Evolutionary conservation across 768 basidiomycete species (phyloP).

Genomic region (Udeniomyces megalosporus): DNA sequence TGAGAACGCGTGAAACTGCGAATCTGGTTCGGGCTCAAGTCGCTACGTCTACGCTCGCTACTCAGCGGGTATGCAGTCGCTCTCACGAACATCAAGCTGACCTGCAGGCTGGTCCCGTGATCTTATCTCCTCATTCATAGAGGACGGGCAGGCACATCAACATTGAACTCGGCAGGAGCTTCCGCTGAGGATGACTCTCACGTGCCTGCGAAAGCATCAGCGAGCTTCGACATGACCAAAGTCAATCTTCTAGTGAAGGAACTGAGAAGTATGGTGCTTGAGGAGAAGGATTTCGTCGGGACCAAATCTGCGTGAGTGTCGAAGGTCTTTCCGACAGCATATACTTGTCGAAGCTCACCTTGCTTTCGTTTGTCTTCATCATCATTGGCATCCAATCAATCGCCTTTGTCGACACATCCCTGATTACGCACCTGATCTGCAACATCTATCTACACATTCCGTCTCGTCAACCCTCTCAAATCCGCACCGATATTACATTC

Average conservation of each 20-base stretch:
- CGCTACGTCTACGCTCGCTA: too few species aligned
- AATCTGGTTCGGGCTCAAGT: too few species aligned
- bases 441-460: too few species aligned
- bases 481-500: background rate
- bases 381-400: conserved; percentile 28
- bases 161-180: background rate
- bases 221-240: background rate
- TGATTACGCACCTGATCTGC: conserved; percentile 24
- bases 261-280: conserved; percentile 27
- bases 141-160: background rate
- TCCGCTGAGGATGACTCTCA: background rate
- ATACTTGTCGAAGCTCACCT: too few species aligned
- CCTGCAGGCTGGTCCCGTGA: background rate
- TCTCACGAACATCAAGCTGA: background rate
- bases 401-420: too few species aligned
- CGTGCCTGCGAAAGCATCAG: background rate
- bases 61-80: too few species aligned
- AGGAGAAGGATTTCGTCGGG: conserved; percentile 21
- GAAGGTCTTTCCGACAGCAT: too few species aligned
- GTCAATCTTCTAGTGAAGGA: conserved; percentile 21
- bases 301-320: conserved; percentile 27
- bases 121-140: background rate
- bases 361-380: background rate
- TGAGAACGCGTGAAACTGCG: too few species aligned
- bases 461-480: background rate